Conservation (phyloP, 495 filamentous ascomycete genomes). For the Penicillium angulare region DNA sequence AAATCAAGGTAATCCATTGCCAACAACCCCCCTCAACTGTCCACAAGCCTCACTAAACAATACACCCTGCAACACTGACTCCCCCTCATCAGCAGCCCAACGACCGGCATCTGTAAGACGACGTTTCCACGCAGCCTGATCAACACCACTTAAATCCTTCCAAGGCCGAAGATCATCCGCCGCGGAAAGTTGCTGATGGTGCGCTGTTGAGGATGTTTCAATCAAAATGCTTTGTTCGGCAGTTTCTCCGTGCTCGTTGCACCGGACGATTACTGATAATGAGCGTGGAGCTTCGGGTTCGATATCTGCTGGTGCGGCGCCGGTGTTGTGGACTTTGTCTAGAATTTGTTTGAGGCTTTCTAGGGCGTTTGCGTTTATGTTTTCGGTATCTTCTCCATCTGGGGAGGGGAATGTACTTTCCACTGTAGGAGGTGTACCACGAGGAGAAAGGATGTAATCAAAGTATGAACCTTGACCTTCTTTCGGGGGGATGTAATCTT, state of each 20-base stretch:
- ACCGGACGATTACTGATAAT: conserved; percentile 28
- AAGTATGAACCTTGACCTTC: conserved; percentile 19
- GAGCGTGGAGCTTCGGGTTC: conserved; percentile 12
- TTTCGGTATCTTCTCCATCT: neutral
- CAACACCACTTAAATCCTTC: conserved; percentile 59
- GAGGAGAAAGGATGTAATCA: conserved; percentile 10
- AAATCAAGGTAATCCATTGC: neutral
- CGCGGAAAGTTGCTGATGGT: conserved; percentile 6
- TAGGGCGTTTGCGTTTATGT: conserved; percentile 1
- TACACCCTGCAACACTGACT: conserved; percentile 69
- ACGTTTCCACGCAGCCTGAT: conserved; percentile 67
- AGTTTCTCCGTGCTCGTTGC: conserved; percentile 14
- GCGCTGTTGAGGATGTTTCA: conserved; percentile 17
- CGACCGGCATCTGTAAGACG: conserved; percentile 66
- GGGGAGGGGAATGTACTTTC: too few relatives aligned
- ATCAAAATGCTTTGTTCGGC: conserved; percentile 23
- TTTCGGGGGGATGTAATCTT: conserved; percentile 15
- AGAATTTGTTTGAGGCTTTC: conserved; percentile 24
- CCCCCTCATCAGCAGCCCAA: conserved; percentile 70
- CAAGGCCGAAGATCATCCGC: conserved; percentile 54
- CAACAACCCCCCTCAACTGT: conserved; percentile 50
- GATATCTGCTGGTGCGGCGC: conserved; percentile 24
- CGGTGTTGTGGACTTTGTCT: conserved; percentile 24
- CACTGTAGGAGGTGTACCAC: too few relatives aligned
- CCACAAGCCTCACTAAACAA: conserved; percentile 70